Evolutionary conservation across 768 basidiomycete species (phyloP).

Genomic region (Russula sp.): DNA sequence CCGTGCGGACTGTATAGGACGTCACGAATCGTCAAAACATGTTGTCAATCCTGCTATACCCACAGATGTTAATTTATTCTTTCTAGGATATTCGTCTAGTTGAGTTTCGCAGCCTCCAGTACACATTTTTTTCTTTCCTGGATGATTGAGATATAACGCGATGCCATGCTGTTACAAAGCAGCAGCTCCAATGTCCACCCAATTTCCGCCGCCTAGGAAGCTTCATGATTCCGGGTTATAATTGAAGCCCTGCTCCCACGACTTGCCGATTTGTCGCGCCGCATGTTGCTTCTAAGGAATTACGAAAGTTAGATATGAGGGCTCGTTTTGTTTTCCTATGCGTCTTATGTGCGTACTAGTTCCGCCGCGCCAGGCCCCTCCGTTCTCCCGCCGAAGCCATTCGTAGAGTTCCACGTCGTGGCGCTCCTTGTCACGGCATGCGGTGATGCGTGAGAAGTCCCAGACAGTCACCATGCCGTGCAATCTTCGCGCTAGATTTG

Average conservation of each 20-base stretch:
- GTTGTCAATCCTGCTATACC: slow-evolving; percentile 24
- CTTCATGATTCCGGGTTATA: slow-evolving; percentile 5
- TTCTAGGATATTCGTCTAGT: slow-evolving; percentile 11
- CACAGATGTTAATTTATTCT: slow-evolving; percentile 24
- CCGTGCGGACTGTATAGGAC: slow-evolving; percentile 47
- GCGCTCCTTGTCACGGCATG: slow-evolving; percentile 27
- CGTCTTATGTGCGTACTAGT: slow-evolving; percentile 8
- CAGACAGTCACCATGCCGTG: slow-evolving; percentile 22
- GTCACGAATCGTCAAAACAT: slow-evolving; percentile 8
- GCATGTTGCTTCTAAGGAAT: slow-evolving; percentile 12
- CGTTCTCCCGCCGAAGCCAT: slow-evolving; percentile 28
- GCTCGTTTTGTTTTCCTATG: slow-evolving; percentile 11
- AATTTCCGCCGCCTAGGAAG: slow-evolving; percentile 20
- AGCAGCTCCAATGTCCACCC: neutral
- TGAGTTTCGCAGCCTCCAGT: slow-evolving; percentile 8
- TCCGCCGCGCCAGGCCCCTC: slow-evolving; percentile 16
- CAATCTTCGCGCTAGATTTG: slow-evolving; percentile 27
- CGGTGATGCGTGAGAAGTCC: slow-evolving; percentile 25
- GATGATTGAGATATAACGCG: neutral
- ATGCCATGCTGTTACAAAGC: neutral
- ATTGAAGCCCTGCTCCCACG: slow-evolving; percentile 7
- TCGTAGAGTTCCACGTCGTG: slow-evolving; percentile 26
- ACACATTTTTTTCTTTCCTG: neutral
- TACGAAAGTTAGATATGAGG: slow-evolving; percentile 23
- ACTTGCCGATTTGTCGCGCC: slow-evolving; percentile 22